These are phyloP conservation scores for Debaryomyces sp. DNA, from an alignment of 1,139 yeast genomes.

Conservation along the genomic window DNA sequence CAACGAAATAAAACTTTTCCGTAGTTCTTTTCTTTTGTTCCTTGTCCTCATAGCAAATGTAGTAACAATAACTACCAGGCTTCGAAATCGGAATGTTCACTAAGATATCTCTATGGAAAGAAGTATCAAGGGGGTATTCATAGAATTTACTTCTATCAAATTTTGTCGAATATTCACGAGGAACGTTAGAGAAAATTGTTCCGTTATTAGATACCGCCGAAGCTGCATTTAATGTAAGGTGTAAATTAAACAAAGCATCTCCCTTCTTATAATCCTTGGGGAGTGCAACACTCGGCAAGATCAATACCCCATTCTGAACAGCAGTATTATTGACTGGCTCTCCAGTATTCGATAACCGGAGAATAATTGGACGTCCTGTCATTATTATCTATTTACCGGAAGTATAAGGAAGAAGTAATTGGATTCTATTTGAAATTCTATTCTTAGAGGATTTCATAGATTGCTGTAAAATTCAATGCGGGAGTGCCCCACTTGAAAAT, in stretches of 20 bases:
- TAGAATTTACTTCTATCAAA: slow-evolving; percentile 63
- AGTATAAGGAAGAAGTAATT: background rate
- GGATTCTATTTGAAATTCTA: background rate
- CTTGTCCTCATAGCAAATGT: slow-evolving; percentile 49
- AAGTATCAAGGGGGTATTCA: slow-evolving; percentile 46
- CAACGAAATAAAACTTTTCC: slow-evolving; percentile 70
- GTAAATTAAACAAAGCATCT: slow-evolving; percentile 55
- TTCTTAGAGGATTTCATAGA: background rate
- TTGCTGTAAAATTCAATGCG: slow-evolving; percentile 6
- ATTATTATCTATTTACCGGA: background rate
- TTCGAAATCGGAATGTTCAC: slow-evolving; percentile 61
- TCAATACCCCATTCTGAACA: slow-evolving; percentile 59
- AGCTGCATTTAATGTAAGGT: slow-evolving; percentile 74
- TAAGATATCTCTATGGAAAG: slow-evolving; percentile 61
- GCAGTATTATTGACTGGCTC: slow-evolving; percentile 54
- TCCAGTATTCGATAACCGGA: slow-evolving; percentile 57
- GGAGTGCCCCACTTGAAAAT: slow-evolving; percentile 1
- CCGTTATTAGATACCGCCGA: slow-evolving; percentile 73
- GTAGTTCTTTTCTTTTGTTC: slow-evolving; percentile 41
- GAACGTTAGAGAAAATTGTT: slow-evolving; percentile 73
- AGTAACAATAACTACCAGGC: slow-evolving; percentile 85
- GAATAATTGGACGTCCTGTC: slow-evolving; percentile 33
- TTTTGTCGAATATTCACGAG: slow-evolving; percentile 38
- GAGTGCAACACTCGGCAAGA: slow-evolving; percentile 61
- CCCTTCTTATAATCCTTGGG: slow-evolving; percentile 39